Base-by-base conservation (phyloP, 768 basidiomycete genomes). In the Pleurotus tuber-regium region DNA sequence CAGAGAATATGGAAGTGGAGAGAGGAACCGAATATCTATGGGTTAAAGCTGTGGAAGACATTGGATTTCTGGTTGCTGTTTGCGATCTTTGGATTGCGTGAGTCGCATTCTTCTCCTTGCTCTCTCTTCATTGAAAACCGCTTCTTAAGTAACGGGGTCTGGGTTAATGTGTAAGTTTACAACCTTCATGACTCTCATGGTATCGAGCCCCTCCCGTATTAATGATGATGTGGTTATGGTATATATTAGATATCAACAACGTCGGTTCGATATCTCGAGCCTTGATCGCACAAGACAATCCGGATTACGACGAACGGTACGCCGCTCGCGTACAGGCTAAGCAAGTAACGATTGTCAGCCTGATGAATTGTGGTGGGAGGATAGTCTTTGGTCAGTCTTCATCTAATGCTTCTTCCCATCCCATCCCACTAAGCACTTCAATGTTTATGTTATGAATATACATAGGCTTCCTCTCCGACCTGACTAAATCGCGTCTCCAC, bases 321-420 rank as follows among this genome's bases (percentile, higher is more conserved):
- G 84, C 89, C 0, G 75, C 84, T 1, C 76, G 79, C 49, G 87
- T 84, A 80, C 94, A 97, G 70, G 83, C 89, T 0, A 73, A 80
- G 3, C 92, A 97, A 60, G 94, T 97, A 1, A 91, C 92, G 0
- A 74, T 80, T 2, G 76, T 95, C 56, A 92, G 89, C 59, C 51
- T 95, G 19, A 86, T 84, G 69, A 97, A 92, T 63, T 96, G 85
- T 51, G 58, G 74, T 1, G 92, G 92, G 1, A 82, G 94, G 33
- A 78, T 95, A 39, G 52, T 83, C 19, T 84, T 92, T 14, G 92
- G 89, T 90, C 39, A 50, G 62, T 50, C 24, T 35, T 46, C 12
- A 33, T n/a, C n/a, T n/a, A n/a, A 4, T 43, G 33, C 19, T 43
- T 18, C 24, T 19, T 16, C 16, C 33, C 16, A 35, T 35, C 33